phyloP scores from a whole-genome alignment of 768 basidiomycete genomes.

The Amanita thiersii region DNA sequence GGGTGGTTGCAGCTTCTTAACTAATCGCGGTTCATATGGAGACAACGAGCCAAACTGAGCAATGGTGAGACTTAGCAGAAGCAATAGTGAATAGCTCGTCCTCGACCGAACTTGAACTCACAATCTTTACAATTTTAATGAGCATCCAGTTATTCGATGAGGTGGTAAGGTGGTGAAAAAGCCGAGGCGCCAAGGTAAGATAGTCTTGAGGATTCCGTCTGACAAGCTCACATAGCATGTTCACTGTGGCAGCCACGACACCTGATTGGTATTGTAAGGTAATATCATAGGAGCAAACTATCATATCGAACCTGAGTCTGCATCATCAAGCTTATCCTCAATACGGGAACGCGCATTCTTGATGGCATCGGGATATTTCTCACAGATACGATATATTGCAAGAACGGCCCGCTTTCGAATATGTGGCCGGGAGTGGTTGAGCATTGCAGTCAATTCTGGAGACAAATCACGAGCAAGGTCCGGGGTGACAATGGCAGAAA shows the following conservation, averaged over 20 bases:
- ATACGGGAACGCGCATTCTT: conserved; percentile 59
- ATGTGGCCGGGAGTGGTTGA: conserved; percentile 82
- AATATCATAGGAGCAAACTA: conserved; percentile 5
- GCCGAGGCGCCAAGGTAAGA: conserved; percentile 79
- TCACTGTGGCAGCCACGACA: conserved; percentile 91
- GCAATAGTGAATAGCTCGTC: background rate
- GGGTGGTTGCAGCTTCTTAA: conserved; percentile 89
- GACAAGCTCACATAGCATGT: conserved; percentile 89
- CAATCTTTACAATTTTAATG: conserved; percentile 96
- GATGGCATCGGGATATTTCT: conserved; percentile 76
- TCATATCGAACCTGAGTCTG: conserved; percentile 49
- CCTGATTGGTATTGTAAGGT: conserved; percentile 32
- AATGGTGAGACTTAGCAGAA: conserved; percentile 7
- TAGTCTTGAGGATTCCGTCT: conserved; percentile 74
- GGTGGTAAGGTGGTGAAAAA: conserved; percentile 89
- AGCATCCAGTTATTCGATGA: conserved; percentile 99
- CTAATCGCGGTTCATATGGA: conserved; percentile 87
- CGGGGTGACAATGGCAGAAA: conserved; percentile 76
- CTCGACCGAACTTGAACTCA: too few relatives aligned
- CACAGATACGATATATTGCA: conserved; percentile 70
- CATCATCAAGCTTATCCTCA: conserved; percentile 74
- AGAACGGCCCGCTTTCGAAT: conserved; percentile 90
- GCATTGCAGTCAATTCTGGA: conserved; percentile 75
- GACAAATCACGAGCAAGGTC: conserved; percentile 90
- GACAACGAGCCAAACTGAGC: conserved; percentile 85